These are phyloP conservation scores for Miscanthus lutarioriparius DNA, from an alignment of 176 grass and related monocot genomes.

Conservation along the genomic window DNA sequence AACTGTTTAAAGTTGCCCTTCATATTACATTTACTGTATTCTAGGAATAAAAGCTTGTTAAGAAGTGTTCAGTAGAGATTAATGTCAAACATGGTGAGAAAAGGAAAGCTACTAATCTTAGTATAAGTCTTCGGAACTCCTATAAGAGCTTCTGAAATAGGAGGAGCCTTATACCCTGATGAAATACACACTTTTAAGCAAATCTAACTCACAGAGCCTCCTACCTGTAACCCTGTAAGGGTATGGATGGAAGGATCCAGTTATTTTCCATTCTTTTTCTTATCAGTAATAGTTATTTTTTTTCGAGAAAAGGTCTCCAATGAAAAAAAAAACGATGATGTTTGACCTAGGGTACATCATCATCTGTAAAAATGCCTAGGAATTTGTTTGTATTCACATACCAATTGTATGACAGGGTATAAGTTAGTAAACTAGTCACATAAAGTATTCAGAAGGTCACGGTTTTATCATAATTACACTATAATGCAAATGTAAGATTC, in stretches of 20 bases:
- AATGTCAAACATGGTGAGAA: neutral
- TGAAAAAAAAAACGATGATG: neutral
- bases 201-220: constrained; percentile 3
- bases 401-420: neutral
- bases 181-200: neutral
- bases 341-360: neutral
- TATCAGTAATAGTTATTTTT: neutral
- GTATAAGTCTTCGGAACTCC: neutral
- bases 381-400: neutral
- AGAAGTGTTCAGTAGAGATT: neutral
- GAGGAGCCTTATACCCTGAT: constrained; percentile 22
- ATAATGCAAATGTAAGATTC: constrained; percentile 4
- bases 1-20: constrained; percentile 3
- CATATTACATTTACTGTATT: neutral
- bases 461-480: neutral
- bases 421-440: neutral
- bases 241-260: neutral
- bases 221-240: neutral
- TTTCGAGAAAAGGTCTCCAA: neutral
- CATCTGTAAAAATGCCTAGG: constrained; percentile 4
- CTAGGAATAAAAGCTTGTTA: neutral
- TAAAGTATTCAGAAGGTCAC: neutral
- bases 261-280: neutral
- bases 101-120: constrained; percentile 12
- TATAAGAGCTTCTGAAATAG: neutral